Conservation (phyloP, 805 yeast species). For the Saturnispora gosingensis region DNA sequence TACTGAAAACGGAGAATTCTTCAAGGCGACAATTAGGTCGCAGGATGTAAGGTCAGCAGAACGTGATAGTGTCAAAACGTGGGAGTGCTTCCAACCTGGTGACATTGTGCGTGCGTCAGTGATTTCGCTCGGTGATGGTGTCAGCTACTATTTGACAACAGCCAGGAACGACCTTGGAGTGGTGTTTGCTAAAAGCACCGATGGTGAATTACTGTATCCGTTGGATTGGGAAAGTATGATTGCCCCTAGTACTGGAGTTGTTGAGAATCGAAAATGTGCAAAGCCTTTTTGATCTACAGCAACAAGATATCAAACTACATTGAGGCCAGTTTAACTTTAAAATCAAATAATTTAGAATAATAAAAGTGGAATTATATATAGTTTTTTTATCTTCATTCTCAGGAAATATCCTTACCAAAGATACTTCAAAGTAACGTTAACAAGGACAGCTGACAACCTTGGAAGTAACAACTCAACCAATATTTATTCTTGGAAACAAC, state of each 20-base stretch:
- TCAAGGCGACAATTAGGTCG: constrained; percentile 74
- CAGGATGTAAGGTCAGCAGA: constrained; percentile 91
- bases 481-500: neutral
- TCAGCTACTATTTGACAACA: constrained; percentile 80
- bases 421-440: constrained; percentile 30
- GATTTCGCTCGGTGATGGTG: constrained; percentile 88
- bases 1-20: constrained; percentile 76
- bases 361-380: neutral
- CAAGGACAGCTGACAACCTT: neutral
- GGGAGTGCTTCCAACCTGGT: constrained; percentile 80
- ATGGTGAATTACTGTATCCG: constrained; percentile 66
- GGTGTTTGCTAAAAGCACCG: constrained; percentile 69
- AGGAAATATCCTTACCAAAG: constrained; percentile 90
- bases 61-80: constrained; percentile 73
- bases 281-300: constrained; percentile 47
- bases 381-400: constrained; percentile 32
- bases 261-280: constrained; percentile 84
- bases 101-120: constrained; percentile 83
- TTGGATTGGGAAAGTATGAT: constrained; percentile 95
- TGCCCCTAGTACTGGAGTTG: constrained; percentile 60
- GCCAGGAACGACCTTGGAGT: constrained; percentile 92
- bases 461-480: neutral
- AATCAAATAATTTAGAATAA: neutral
- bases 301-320: neutral
- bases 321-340: neutral